These are phyloP conservation scores for Sugiyamaella americana DNA, from an alignment of 805 yeast species.

Conservation along the genomic window DNA sequence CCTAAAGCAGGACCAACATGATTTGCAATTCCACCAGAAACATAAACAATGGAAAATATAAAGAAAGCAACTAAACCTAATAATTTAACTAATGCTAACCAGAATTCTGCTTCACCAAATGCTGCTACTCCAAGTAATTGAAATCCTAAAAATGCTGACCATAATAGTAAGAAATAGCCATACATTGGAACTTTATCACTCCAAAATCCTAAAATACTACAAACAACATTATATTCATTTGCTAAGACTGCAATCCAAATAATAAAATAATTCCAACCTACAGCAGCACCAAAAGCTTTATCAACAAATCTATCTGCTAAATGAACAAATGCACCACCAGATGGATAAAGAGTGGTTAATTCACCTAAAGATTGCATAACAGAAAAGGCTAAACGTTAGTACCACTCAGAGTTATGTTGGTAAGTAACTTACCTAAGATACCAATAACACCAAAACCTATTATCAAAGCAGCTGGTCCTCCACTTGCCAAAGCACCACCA, in stretches of 20 bases:
- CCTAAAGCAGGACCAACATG: slow-evolving; percentile 54
- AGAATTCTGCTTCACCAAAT: slow-evolving; percentile 80
- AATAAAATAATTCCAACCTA: slow-evolving; percentile 77
- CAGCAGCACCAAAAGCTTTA: slow-evolving; percentile 64
- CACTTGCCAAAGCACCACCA: slow-evolving; percentile 42
- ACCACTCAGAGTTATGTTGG: too few relatives aligned
- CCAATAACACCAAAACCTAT: slow-evolving; percentile 47
- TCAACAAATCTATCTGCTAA: slow-evolving; percentile 72
- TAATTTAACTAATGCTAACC: slow-evolving; percentile 69
- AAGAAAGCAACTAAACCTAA: slow-evolving; percentile 69
- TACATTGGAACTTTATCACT: slow-evolving; percentile 63
- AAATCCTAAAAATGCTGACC: slow-evolving; percentile 54
- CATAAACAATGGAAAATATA: slow-evolving; percentile 67
- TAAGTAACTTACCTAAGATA: too few relatives aligned
- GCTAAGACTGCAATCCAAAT: slow-evolving; percentile 74
- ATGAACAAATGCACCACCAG: slow-evolving; percentile 69
- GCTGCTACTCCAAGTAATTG: slow-evolving; percentile 66
- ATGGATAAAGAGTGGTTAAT: slow-evolving; percentile 69
- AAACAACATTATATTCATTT: slow-evolving; percentile 75
- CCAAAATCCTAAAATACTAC: slow-evolving; percentile 77
- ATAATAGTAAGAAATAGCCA: slow-evolving; percentile 57
- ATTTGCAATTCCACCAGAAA: slow-evolving; percentile 72
- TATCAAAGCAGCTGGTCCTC: slow-evolving; percentile 48
- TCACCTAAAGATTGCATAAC: slow-evolving; percentile 59
- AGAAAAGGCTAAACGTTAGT: slow-evolving; percentile 45